Evolutionary conservation across 192 early-diverging fungal genomes (phyloP).

Genomic region (Podila epicladia): DNA sequence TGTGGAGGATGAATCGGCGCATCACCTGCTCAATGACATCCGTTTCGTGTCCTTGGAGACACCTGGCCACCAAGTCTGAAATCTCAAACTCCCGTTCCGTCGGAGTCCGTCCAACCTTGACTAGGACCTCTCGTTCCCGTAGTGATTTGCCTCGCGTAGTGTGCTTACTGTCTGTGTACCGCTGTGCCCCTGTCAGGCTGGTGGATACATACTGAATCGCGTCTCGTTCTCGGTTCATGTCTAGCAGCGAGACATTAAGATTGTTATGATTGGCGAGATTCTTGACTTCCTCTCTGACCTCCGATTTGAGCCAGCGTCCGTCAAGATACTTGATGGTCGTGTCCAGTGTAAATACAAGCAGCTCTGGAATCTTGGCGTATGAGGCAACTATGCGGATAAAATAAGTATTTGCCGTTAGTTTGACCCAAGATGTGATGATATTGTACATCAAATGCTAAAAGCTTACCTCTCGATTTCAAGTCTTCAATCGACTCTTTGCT

Average conservation of each 20-base stretch:
- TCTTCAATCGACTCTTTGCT: constrained; percentile 18
- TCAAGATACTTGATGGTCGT: constrained; percentile 28
- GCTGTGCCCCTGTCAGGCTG: constrained; percentile 7
- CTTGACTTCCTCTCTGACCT: constrained; percentile 4
- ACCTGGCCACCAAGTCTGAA: constrained; percentile 19
- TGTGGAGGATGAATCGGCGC: constrained; percentile 18
- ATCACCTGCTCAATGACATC: constrained; percentile 26
- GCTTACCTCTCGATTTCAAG: constrained; percentile 26
- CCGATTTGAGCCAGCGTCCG: constrained; percentile 34
- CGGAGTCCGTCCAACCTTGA: neutral
- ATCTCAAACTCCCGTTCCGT: constrained; percentile 20
- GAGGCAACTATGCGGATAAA: constrained; percentile 11
- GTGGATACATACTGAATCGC: constrained; percentile 29
- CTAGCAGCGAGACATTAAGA: constrained; percentile 19
- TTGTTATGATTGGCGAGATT: neutral
- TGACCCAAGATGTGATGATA: neutral
- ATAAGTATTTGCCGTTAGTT: neutral
- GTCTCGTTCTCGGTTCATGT: constrained; percentile 26
- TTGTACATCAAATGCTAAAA: neutral
- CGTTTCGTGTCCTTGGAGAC: constrained; percentile 23
- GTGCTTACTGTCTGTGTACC: constrained; percentile 16
- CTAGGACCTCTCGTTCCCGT: constrained; percentile 11
- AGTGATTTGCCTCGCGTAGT: constrained; percentile 21
- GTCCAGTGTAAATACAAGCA: constrained; percentile 23
- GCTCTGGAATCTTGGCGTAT: constrained; percentile 27